Percentiles rank a stretch among this genome's conserved stretches.
Conservation (phyloP, 805 yeast genomes). For the Suhomyces tanzawaensis region DNA sequence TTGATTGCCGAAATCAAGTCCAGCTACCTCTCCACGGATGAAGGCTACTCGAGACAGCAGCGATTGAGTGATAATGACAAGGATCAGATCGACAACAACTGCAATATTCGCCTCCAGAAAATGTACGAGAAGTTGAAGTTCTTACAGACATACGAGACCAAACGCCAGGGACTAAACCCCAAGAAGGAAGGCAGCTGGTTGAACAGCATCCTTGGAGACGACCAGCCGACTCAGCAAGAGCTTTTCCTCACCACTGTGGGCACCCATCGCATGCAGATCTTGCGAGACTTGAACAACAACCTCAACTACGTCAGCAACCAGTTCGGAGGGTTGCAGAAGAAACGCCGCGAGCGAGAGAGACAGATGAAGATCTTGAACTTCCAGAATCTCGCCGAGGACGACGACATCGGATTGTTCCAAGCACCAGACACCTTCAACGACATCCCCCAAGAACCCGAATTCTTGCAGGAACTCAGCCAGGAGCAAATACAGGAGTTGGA, state of each 20-base stretch:
- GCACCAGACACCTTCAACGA: background rate
- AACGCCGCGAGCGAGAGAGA: constrained; percentile 42
- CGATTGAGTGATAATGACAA: constrained; percentile 45
- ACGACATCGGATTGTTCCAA: constrained; percentile 5
- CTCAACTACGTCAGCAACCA: constrained; percentile 41
- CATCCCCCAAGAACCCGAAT: constrained; percentile 1
- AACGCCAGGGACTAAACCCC: constrained; percentile 31
- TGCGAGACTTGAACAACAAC: constrained; percentile 46
- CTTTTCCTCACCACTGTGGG: constrained; percentile 38
- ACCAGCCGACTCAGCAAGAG: constrained; percentile 33
- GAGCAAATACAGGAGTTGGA: constrained; percentile 59
- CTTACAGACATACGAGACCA: constrained; percentile 51
- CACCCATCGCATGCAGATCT: constrained; percentile 47
- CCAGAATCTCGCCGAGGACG: constrained; percentile 39
- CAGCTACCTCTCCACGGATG: constrained; percentile 29
- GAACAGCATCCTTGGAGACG: constrained; percentile 26
- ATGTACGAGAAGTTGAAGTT: constrained; percentile 49
- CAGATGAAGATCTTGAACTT: constrained; percentile 37
- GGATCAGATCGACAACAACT: constrained; percentile 55
- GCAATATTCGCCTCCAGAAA: constrained; percentile 50
- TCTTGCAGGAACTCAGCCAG: constrained; percentile 32
- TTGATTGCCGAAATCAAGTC: constrained; percentile 34
- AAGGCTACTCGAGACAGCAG: constrained; percentile 9
- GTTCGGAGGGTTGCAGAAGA: constrained; percentile 50
- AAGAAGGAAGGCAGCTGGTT: constrained; percentile 9